These are phyloP conservation scores for Ogataea nonfermentans DNA, from an alignment of 805 yeast genomes.

Conservation along the genomic window DNA sequence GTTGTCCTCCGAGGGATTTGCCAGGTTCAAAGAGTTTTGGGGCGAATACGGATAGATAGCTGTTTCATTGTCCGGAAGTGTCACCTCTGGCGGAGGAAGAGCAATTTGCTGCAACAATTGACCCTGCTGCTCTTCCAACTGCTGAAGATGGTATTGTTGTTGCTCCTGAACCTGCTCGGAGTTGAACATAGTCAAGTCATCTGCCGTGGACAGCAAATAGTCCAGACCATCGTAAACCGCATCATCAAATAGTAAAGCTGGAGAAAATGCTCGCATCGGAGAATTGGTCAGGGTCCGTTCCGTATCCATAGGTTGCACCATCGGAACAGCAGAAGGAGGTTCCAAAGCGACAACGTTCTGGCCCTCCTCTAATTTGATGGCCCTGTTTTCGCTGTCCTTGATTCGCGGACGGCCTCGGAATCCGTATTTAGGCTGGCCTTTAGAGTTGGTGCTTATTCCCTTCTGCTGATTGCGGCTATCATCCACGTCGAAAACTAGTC, in stretches of 20 bases:
- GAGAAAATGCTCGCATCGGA: background rate
- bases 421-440: slow-evolving; percentile 40
- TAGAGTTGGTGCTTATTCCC: slow-evolving; percentile 19
- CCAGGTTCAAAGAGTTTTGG: slow-evolving; percentile 3
- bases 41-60: slow-evolving; percentile 6
- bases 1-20: slow-evolving; percentile 47
- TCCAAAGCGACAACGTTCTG: background rate
- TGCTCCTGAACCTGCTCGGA: slow-evolving; percentile 18
- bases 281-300: background rate
- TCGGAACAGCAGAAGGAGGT: too few species aligned
- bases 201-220: slow-evolving; percentile 28
- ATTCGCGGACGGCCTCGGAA: slow-evolving; percentile 44
- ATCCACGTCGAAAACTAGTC: slow-evolving; percentile 50
- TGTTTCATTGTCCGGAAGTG: slow-evolving; percentile 5
- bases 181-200: slow-evolving; percentile 17
- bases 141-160: slow-evolving; percentile 18
- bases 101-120: slow-evolving; percentile 17
- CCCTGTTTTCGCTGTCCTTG: slow-evolving; percentile 27
- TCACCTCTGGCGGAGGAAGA: slow-evolving; percentile 11
- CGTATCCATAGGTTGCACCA: too few species aligned
- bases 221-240: slow-evolving; percentile 34
- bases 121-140: slow-evolving; percentile 21
- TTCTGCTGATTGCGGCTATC: slow-evolving; percentile 37
- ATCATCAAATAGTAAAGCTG: slow-evolving; percentile 23
- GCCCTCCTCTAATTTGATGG: background rate